phyloP scores from a whole-genome alignment of 345 rosid species.

The Kernera saxatilis region DNA sequence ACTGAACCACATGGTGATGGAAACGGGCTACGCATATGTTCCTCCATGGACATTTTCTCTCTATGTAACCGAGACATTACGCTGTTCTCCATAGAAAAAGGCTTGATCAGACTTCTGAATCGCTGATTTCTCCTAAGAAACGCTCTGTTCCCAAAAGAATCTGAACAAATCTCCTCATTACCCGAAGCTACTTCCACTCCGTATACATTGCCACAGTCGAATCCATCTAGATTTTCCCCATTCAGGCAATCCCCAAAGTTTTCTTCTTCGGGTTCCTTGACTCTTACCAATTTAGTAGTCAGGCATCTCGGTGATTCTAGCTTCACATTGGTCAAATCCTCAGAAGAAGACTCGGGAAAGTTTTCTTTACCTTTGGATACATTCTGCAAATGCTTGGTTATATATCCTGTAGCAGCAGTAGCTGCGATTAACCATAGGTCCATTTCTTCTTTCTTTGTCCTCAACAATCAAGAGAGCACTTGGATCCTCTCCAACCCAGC shows the following conservation, averaged over 20 bases:
- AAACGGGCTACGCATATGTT: slow-evolving; percentile 36
- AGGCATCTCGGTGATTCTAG: slow-evolving; percentile 27
- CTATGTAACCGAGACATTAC: slow-evolving; percentile 58
- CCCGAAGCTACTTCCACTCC: slow-evolving; percentile 34
- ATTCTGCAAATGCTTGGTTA: slow-evolving; percentile 52
- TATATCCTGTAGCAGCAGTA: slow-evolving; percentile 66
- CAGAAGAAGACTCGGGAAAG: slow-evolving; percentile 24
- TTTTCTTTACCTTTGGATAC: slow-evolving; percentile 30
- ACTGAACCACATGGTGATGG: slow-evolving; percentile 40
- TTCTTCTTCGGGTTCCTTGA: slow-evolving; percentile 35
- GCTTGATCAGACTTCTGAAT: slow-evolving; percentile 30
- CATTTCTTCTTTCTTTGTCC: slow-evolving; percentile 33
- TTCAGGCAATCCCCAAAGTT: slow-evolving; percentile 18
- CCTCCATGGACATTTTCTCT: slow-evolving; percentile 43
- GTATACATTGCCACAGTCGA: slow-evolving; percentile 21
- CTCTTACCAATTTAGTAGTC: slow-evolving; percentile 8
- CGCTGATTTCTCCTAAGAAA: slow-evolving; percentile 39
- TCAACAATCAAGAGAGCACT: neutral
- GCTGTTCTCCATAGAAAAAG: slow-evolving; percentile 59
- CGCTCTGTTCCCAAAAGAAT: slow-evolving; percentile 36
- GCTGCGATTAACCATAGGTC: slow-evolving; percentile 72
- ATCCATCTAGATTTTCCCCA: slow-evolving; percentile 22
- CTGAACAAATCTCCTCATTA: slow-evolving; percentile 20
- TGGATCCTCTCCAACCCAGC: neutral
- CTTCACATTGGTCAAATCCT: slow-evolving; percentile 28